A percentile compares a stretch with the other conserved stretches of the same genome.
These are phyloP conservation scores for Xylaria intraflava DNA, from an alignment of 495 filamentous ascomycete genomes.

Conservation along the genomic window DNA sequence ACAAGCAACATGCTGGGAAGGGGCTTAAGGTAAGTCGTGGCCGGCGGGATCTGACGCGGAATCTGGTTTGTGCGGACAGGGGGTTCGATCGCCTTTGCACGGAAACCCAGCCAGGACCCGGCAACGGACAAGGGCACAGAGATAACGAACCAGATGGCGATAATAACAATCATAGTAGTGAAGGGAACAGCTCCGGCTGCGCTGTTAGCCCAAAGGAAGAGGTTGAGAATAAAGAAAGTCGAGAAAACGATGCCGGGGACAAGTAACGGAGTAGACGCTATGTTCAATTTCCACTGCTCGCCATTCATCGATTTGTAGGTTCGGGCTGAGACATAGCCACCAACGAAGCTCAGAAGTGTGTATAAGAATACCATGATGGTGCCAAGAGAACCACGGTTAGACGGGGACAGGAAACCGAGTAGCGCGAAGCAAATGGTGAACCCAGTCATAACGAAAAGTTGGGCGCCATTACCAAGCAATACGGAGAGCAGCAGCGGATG, in stretches of 20 bases:
- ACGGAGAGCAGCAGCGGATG: constrained; percentile 79
- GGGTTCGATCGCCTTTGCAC: constrained; percentile 53
- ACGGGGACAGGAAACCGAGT: constrained; percentile 88
- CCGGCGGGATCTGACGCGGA: constrained; percentile 86
- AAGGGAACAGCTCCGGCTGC: constrained; percentile 94
- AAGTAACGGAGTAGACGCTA: constrained; percentile 75
- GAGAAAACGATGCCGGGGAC: constrained; percentile 83
- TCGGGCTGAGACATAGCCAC: constrained; percentile 83
- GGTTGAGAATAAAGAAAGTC: constrained; percentile 87
- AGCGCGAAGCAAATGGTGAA: constrained; percentile 90
- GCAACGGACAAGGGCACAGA: constrained; percentile 83
- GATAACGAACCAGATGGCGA: constrained; percentile 94
- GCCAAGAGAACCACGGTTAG: constrained; percentile 86
- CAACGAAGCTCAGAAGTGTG: constrained; percentile 85
- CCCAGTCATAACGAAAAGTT: constrained; percentile 96
- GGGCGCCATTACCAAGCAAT: constrained; percentile 86
- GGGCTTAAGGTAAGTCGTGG: constrained; percentile 71
- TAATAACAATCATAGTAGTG: constrained; percentile 88
- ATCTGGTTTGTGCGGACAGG: constrained; percentile 97
- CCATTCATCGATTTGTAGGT: constrained; percentile 89
- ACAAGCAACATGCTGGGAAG: constrained; percentile 83
- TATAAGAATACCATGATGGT: constrained; percentile 90
- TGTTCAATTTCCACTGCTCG: constrained; percentile 90
- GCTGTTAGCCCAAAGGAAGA: constrained; percentile 88
- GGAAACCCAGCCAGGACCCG: constrained; percentile 90